A percentile compares a stretch with the other conserved stretches of the same genome.
phyloP scores from a whole-genome alignment of 352 stramenopile species.

The Aphanomyces astaci region DNA sequence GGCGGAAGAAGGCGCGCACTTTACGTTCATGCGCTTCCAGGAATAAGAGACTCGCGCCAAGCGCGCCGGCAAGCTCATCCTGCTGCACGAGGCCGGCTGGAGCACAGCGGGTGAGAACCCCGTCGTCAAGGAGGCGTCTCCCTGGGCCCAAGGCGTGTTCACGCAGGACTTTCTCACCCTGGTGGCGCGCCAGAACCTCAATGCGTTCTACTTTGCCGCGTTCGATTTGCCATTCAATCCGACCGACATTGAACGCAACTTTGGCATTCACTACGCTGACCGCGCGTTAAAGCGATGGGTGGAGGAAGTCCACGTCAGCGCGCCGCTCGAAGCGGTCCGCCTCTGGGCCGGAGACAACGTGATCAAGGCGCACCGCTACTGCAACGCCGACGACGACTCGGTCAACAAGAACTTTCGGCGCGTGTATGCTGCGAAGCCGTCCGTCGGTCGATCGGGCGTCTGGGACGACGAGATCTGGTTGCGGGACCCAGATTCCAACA shows the following conservation, averaged over 20 bases:
- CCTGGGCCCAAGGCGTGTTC: slow-evolving; percentile 51
- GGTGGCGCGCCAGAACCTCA: slow-evolving; percentile 36
- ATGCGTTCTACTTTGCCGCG: slow-evolving; percentile 69
- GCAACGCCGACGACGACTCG: slow-evolving; percentile 31
- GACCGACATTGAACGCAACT: slow-evolving; percentile 52
- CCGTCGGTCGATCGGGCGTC: not conserved
- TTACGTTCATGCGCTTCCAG: slow-evolving; percentile 49
- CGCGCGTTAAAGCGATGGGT: slow-evolving; percentile 54
- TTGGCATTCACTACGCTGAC: slow-evolving; percentile 50
- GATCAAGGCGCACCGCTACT: slow-evolving; percentile 29
- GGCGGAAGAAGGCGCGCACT: slow-evolving; percentile 36
- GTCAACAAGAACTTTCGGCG: slow-evolving; percentile 38
- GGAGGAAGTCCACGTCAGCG: slow-evolving; percentile 31
- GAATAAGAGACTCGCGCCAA: slow-evolving; percentile 37
- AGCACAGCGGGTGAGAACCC: slow-evolving; percentile 35
- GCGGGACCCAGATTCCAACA: slow-evolving; percentile 38
- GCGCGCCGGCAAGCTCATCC: slow-evolving; percentile 42
- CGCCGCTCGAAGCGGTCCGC: slow-evolving; percentile 24
- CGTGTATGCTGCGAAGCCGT: slow-evolving; percentile 40
- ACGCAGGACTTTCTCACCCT: slow-evolving; percentile 62
- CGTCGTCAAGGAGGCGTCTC: slow-evolving; percentile 32
- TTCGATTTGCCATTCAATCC: slow-evolving; percentile 55
- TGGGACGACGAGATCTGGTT: slow-evolving; percentile 42
- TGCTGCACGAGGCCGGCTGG: slow-evolving; percentile 72
- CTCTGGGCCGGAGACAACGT: slow-evolving; percentile 26